These are phyloP conservation scores for Ambispora gerdemannii DNA, from an alignment of 192 early-diverging fungal species.

Conservation along the genomic window DNA sequence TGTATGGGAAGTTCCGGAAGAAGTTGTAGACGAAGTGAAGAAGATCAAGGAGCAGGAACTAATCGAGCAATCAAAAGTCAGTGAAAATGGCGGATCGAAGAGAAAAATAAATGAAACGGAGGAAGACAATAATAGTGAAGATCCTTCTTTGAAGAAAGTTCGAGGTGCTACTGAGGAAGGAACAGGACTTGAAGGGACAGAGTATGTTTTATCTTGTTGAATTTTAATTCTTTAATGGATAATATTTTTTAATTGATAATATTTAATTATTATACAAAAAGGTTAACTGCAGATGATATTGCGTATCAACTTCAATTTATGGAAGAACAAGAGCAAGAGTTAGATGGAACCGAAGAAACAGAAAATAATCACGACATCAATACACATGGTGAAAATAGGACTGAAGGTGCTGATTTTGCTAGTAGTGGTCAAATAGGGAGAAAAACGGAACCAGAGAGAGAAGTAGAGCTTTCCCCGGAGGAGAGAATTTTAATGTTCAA, in stretches of 20 bases:
- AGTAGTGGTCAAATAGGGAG: constrained; percentile 33
- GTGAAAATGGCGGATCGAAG: constrained; percentile 22
- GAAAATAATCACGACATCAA: not conserved
- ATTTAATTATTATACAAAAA: constrained; percentile 21
- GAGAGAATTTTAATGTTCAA: constrained; percentile 41
- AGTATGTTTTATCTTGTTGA: constrained; percentile 28
- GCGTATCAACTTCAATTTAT: constrained; percentile 56
- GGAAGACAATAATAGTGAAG: constrained; percentile 29
- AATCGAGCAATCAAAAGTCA: constrained; percentile 11
- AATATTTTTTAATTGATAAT: not conserved
- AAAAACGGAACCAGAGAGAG: constrained; percentile 31
- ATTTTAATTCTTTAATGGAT: not conserved
- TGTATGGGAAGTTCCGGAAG: constrained; percentile 56
- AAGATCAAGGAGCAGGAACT: constrained; percentile 37
- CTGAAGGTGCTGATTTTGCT: constrained; percentile 20
- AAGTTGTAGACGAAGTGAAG: constrained; percentile 40
- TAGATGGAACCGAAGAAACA: constrained; percentile 22
- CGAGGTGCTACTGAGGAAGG: constrained; percentile 3
- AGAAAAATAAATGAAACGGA: constrained; percentile 23
- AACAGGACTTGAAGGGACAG: constrained; percentile 32
- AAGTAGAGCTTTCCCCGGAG: constrained; percentile 35
- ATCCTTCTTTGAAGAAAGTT: constrained; percentile 27
- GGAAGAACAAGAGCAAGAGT: constrained; percentile 37
- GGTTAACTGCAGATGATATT: constrained; percentile 64
- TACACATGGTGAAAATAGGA: no score